phyloP scores from a whole-genome alignment of 352 stramenopile species.

The Phytophthora syringae region DNA sequence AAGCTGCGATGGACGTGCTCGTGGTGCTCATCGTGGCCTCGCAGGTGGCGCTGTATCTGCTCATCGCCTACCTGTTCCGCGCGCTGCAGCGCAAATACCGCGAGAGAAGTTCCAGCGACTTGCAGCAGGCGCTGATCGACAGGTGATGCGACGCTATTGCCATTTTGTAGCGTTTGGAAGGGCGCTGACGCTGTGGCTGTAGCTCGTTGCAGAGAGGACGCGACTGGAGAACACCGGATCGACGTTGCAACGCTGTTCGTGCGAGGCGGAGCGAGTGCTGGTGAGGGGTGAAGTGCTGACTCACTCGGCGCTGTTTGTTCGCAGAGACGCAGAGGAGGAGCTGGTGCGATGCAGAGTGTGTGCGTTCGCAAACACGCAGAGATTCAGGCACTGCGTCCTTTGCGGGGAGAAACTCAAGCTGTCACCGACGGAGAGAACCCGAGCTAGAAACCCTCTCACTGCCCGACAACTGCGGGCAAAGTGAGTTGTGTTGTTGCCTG shows the following conservation, averaged over 20 bases:
- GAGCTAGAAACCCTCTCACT: slow-evolving; percentile 16
- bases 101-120: slow-evolving; percentile 16
- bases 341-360: slow-evolving; percentile 41
- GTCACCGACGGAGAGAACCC: slow-evolving; percentile 30
- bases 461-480: slow-evolving; percentile 23
- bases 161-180: neutral
- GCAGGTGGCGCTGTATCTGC: slow-evolving; percentile 40
- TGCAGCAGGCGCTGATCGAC: slow-evolving; percentile 42
- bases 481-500: slow-evolving; percentile 6
- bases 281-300: neutral
- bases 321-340: slow-evolving; percentile 47
- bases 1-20: slow-evolving; percentile 11
- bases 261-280: neutral
- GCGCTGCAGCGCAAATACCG: slow-evolving; percentile 29
- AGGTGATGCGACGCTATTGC: slow-evolving; percentile 20
- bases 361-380: slow-evolving; percentile 54
- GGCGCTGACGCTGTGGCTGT: slow-evolving; percentile 1
- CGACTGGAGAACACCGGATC: slow-evolving; percentile 47
- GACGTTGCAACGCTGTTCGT: slow-evolving; percentile 47
- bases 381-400: slow-evolving; percentile 48
- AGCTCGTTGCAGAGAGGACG: slow-evolving; percentile 12
- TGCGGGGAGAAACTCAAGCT: slow-evolving; percentile 45
- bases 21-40: slow-evolving; percentile 48
- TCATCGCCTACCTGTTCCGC: slow-evolving; percentile 40
- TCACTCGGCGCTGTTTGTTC: neutral